Evolutionary conservation across 2,329 filamentous ascomycete genomes (phyloP).

Genomic region (Hymenoscyphus albidus): DNA sequence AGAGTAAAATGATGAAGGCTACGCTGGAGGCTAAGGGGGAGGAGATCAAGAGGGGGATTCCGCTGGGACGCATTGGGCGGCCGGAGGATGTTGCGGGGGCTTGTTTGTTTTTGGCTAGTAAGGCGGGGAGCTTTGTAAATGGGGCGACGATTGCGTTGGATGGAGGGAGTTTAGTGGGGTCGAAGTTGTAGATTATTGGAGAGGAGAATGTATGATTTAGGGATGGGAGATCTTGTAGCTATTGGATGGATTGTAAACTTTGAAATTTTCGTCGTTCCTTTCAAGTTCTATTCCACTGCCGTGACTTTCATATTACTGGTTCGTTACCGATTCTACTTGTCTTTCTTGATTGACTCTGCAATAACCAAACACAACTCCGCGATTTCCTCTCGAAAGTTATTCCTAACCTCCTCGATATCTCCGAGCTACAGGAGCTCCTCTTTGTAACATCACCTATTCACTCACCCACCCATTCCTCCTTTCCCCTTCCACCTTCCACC

Average conservation of each 20-base stretch:
- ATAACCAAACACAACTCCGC: no score
- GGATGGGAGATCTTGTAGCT: not conserved
- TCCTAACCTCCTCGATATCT: no score
- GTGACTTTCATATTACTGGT: no score
- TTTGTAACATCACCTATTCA: no score
- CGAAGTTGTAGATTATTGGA: conserved; percentile 40
- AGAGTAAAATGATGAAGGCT: conserved; percentile 70
- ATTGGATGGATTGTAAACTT: not conserved
- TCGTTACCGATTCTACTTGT: no score
- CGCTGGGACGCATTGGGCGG: conserved; percentile 62
- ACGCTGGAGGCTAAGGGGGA: conserved; percentile 58
- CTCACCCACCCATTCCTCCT: no score
- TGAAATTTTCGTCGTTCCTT: no score
- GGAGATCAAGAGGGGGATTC: conserved; percentile 55
- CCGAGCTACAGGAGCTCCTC: no score
- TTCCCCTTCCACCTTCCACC: no score
- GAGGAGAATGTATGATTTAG: not conserved
- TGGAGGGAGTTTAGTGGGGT: conserved; percentile 48
- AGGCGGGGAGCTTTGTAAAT: conserved; percentile 63
- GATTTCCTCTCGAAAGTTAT: no score
- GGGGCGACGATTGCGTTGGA: conserved; percentile 62
- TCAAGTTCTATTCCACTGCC: no score
- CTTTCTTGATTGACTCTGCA: no score
- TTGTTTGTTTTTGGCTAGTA: conserved; percentile 65
- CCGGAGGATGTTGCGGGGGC: conserved; percentile 68